Percentiles rank a stretch among this genome's conserved stretches.
Conservation (phyloP, 768 basidiomycete genomes). For the Hypsizygus marmoreus region DNA sequence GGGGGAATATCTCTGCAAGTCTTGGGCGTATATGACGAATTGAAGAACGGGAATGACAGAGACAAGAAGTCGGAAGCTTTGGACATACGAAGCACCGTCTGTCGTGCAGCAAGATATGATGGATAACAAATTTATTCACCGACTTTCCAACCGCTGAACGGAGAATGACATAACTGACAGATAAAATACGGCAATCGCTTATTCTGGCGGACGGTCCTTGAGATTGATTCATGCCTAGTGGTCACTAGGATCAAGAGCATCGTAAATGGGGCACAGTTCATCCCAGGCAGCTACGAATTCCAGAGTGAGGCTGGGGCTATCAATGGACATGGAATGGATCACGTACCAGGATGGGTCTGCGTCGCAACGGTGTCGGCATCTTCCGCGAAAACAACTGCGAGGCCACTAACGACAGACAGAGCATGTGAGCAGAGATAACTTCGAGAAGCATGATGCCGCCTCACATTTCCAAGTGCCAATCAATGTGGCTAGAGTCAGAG, state of each 20-base stretch:
- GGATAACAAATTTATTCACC: too few species aligned
- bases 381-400: conserved; percentile 37
- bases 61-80: too few species aligned
- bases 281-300: conserved; percentile 30
- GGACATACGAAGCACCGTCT: too few species aligned
- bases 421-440: neutral
- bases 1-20: too few species aligned
- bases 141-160: too few species aligned
- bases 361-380: conserved; percentile 23
- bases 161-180: too few species aligned
- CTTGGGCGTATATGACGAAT: too few species aligned
- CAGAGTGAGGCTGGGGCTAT: neutral
- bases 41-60: too few species aligned
- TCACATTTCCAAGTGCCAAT: conserved; percentile 39
- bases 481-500: conserved; percentile 27
- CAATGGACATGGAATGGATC: neutral
- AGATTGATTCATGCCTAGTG: neutral
- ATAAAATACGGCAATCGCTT: neutral
- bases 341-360: conserved; percentile 24
- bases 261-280: conserved; percentile 30
- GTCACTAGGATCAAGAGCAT: conserved; percentile 17
- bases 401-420: conserved; percentile 15
- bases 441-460: conserved; percentile 11
- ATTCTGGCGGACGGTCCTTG: neutral
- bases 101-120: too few species aligned